These are phyloP conservation scores for Petrea volubilis DNA, from an alignment of 257 asterid species.

Conservation along the genomic window DNA sequence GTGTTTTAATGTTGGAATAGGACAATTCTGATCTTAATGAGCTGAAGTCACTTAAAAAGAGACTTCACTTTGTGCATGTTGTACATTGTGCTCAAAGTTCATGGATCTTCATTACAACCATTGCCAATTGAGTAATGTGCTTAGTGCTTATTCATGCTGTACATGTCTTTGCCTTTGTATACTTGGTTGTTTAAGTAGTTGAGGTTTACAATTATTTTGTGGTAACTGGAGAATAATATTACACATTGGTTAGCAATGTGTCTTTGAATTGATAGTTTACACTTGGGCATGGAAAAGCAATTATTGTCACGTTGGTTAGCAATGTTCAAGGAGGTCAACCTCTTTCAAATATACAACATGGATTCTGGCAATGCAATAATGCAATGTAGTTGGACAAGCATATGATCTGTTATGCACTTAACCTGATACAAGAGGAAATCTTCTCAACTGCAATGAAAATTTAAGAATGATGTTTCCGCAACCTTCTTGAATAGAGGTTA, in stretches of 20 bases:
- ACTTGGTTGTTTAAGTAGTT: neutral
- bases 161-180: constrained; percentile 2
- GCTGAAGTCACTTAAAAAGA: neutral
- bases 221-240: neutral
- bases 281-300: no score
- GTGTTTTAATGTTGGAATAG: neutral
- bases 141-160: neutral
- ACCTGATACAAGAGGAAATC: neutral
- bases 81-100: neutral
- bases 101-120: neutral
- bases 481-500: neutral
- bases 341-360: no score
- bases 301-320: no score
- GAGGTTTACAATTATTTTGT: neutral
- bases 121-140: neutral
- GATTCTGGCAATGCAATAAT: no score
- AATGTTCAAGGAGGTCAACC: no score
- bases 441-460: neutral
- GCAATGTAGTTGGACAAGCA: no score
- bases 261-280: no score
- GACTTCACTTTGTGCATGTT: constrained; percentile 4
- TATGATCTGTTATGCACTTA: neutral
- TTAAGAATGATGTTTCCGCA: neutral
- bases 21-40: neutral
- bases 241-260: no score